These are phyloP conservation scores for Sporothrix inflata DNA, from an alignment of 2,329 filamentous ascomycete genomes.

Conservation along the genomic window DNA sequence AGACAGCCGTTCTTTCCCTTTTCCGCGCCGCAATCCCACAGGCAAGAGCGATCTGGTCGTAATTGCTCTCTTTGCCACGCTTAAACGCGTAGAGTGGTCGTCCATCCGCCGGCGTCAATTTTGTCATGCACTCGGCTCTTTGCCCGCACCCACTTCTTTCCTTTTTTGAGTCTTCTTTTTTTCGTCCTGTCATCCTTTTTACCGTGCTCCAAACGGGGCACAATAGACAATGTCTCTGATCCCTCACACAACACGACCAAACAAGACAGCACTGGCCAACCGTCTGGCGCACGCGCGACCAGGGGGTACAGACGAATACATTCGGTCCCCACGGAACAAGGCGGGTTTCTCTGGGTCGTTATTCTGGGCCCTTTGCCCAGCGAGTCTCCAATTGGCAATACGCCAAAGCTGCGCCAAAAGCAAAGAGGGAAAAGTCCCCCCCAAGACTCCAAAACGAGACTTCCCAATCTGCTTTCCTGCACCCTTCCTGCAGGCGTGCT, in stretches of 20 bases:
- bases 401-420: neutral
- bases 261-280: conserved; percentile 7
- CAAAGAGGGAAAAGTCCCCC: neutral
- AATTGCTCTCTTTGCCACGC: conserved; percentile 19
- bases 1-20: conserved; percentile 11
- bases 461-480: conserved; percentile 14
- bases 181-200: neutral
- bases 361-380: conserved; percentile 8
- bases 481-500: conserved; percentile 27
- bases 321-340: conserved; percentile 17
- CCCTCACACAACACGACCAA: conserved; percentile 12
- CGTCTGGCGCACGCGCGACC: conserved; percentile 21
- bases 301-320: conserved; percentile 10
- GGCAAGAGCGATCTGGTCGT: conserved; percentile 4
- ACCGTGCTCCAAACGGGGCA: neutral
- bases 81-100: conserved; percentile 11
- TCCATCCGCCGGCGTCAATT: conserved; percentile 9
- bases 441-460: conserved; percentile 5
- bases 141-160: neutral
- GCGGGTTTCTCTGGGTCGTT: conserved; percentile 11
- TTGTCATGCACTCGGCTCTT: conserved; percentile 10
- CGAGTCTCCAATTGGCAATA: neutral
- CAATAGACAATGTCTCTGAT: neutral
- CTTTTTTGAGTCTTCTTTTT: too few species aligned
- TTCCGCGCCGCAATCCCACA: conserved; percentile 1